phyloP scores from a whole-genome alignment of 2,329 filamentous ascomycete species.

The Huntiella savannae region DNA sequence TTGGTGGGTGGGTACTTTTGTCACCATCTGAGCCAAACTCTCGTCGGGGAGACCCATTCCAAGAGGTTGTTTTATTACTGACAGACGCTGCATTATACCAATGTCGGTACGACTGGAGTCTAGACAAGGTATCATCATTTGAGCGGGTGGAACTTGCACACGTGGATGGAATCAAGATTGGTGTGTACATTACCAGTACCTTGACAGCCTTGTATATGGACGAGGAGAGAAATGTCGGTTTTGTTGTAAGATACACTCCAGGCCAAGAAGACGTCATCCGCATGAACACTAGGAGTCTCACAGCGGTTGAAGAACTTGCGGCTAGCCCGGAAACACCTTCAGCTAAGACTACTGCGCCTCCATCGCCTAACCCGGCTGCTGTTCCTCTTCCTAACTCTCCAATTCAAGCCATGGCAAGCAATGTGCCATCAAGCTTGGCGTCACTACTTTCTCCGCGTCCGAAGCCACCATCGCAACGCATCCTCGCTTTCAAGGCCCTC shows the following conservation, averaged over 20 bases:
- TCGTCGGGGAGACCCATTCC: slow-evolving; percentile 58
- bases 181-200: slow-evolving; percentile 80
- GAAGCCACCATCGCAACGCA: slow-evolving; percentile 20
- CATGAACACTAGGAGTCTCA: slow-evolving; percentile 54
- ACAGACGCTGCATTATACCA: slow-evolving; percentile 74
- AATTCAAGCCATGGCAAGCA: slow-evolving; percentile 11
- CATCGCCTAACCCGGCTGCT: background rate
- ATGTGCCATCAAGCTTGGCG: slow-evolving; percentile 20
- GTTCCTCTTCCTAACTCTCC: slow-evolving; percentile 3
- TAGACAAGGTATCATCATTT: slow-evolving; percentile 85
- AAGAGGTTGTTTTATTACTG: slow-evolving; percentile 73
- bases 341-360: background rate
- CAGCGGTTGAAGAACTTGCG: background rate
- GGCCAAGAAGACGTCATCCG: slow-evolving; percentile 52
- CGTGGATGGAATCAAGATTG: slow-evolving; percentile 53
- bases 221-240: slow-evolving; percentile 61
- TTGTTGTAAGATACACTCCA: slow-evolving; percentile 60
- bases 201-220: slow-evolving; percentile 61
- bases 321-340: background rate
- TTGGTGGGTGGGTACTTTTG: slow-evolving; percentile 76
- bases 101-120: slow-evolving; percentile 84
- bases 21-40: slow-evolving; percentile 54
- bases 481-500: slow-evolving; percentile 36
- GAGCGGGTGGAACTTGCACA: slow-evolving; percentile 66
- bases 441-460: slow-evolving; percentile 24